Percentiles rank a stretch among this genome's conserved stretches.
These are phyloP conservation scores for Brassica napus DNA, from an alignment of 345 rosid genomes.

Conservation along the genomic window DNA sequence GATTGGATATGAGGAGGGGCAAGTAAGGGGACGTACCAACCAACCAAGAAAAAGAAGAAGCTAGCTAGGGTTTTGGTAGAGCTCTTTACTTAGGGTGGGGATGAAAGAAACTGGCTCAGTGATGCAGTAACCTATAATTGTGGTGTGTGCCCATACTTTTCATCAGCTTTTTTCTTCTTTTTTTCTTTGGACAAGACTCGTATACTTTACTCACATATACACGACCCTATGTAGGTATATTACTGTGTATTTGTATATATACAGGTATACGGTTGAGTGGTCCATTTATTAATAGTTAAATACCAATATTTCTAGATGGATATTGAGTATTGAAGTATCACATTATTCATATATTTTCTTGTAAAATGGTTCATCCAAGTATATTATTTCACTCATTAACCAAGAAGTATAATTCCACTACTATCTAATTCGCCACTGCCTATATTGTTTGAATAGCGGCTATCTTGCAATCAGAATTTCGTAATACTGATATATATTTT, in stretches of 20 bases:
- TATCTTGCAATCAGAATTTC: slow-evolving; percentile 5
- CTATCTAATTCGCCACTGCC: background rate
- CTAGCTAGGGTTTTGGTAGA: slow-evolving; percentile 41
- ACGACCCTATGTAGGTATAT: background rate
- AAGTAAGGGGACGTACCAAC: slow-evolving; percentile 29
- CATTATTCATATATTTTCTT: background rate
- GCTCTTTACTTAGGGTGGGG: slow-evolving; percentile 41
- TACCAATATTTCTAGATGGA: slow-evolving; percentile 5
- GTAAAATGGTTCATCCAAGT: slow-evolving; percentile 8
- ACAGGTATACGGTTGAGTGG: slow-evolving; percentile 14
- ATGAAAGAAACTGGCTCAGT: slow-evolving; percentile 41
- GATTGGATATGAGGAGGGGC: slow-evolving; percentile 31
- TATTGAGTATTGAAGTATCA: slow-evolving; percentile 10
- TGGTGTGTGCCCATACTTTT: slow-evolving; percentile 37
- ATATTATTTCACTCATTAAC: slow-evolving; percentile 1
- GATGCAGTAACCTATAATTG: slow-evolving; percentile 39
- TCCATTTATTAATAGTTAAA: background rate
- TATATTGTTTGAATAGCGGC: background rate
- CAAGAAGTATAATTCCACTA: background rate
- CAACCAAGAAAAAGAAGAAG: slow-evolving; percentile 4
- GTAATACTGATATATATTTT: background rate
- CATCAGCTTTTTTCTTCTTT: slow-evolving; percentile 30
- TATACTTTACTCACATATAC: slow-evolving; percentile 10
- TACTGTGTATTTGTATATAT: background rate
- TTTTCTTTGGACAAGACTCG: slow-evolving; percentile 32